Evolutionary conservation across 495 filamentous ascomycete genomes (phyloP).

Genomic region (Annulohypoxylon maeteangense): DNA sequence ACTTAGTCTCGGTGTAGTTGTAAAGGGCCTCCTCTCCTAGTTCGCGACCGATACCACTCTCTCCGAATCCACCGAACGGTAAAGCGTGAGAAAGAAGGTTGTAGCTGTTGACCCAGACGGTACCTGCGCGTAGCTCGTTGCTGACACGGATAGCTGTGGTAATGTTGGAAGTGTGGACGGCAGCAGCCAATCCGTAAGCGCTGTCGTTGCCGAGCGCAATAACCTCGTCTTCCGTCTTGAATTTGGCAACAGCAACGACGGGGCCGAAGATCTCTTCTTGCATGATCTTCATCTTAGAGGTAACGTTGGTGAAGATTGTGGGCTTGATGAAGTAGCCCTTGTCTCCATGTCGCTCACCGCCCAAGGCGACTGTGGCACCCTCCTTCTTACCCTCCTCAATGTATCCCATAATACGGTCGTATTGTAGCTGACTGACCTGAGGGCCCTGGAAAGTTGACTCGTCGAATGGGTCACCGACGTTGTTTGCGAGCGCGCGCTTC

Average conservation of each 20-base stretch:
- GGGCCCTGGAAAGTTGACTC: conserved; percentile 94
- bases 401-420: conserved; percentile 98
- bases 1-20: conserved; percentile 88
- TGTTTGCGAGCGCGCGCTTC: conserved; percentile 81
- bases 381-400: conserved; percentile 89
- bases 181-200: conserved; percentile 88
- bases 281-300: conserved; percentile 94
- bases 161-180: conserved; percentile 91
- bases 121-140: conserved; percentile 85
- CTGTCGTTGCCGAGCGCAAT: conserved; percentile 84
- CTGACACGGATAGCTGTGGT: conserved; percentile 92
- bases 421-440: conserved; percentile 94
- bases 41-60: conserved; percentile 93
- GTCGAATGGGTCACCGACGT: conserved; percentile 92
- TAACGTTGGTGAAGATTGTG: conserved; percentile 94
- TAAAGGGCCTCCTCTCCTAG: conserved; percentile 91
- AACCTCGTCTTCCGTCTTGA: conserved; percentile 87
- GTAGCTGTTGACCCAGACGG: conserved; percentile 91
- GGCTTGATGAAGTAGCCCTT: conserved; percentile 98
- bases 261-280: conserved; percentile 99
- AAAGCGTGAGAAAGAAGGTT: conserved; percentile 84
- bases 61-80: conserved; percentile 92
- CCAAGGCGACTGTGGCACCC: conserved; percentile 85
- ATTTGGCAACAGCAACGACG: conserved; percentile 93
- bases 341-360: conserved; percentile 87